Evolutionary conservation across 768 basidiomycete genomes (phyloP).

Genomic region (Bullera alba): DNA sequence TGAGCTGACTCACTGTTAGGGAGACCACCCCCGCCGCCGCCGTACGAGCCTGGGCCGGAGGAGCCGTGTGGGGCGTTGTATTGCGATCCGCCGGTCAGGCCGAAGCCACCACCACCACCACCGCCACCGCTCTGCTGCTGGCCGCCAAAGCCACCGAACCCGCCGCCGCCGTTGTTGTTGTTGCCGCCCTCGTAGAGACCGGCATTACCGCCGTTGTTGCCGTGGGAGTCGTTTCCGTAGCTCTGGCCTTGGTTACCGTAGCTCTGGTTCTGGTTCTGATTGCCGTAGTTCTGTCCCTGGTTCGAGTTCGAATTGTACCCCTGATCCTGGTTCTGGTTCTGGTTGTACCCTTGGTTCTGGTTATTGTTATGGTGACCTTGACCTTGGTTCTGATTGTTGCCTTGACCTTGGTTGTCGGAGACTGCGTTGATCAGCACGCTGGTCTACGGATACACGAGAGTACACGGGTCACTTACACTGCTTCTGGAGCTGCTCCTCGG

Average conservation of each 20-base stretch:
- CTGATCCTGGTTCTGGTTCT: constrained; percentile 15
- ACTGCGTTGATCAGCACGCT: too few species aligned
- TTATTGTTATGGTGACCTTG: too few species aligned
- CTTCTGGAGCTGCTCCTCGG: constrained; percentile 59
- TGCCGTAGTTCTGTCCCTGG: background rate
- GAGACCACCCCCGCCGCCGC: constrained; percentile 10
- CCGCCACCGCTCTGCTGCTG: background rate
- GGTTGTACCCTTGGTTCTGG: constrained; percentile 4
- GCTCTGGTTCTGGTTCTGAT: background rate
- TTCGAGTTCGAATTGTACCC: background rate
- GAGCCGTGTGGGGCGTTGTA: constrained; percentile 30
- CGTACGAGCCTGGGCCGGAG: constrained; percentile 21
- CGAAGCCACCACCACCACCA: constrained; percentile 1
- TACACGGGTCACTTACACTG: constrained; percentile 51
- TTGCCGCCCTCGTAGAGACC: constrained; percentile 10
- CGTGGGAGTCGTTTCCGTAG: constrained; percentile 10
- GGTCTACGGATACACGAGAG: too few species aligned
- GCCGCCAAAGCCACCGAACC: background rate
- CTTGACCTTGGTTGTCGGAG: too few species aligned
- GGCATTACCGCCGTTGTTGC: constrained; percentile 1
- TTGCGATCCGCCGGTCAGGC: constrained; percentile 21
- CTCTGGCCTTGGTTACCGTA: background rate
- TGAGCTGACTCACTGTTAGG: constrained; percentile 19
- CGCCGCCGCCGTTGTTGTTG: background rate
- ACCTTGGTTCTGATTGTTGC: too few species aligned